These are phyloP conservation scores for Hylodesmum podocarpum DNA, from an alignment of 306 rosid genomes.

Conservation along the genomic window DNA sequence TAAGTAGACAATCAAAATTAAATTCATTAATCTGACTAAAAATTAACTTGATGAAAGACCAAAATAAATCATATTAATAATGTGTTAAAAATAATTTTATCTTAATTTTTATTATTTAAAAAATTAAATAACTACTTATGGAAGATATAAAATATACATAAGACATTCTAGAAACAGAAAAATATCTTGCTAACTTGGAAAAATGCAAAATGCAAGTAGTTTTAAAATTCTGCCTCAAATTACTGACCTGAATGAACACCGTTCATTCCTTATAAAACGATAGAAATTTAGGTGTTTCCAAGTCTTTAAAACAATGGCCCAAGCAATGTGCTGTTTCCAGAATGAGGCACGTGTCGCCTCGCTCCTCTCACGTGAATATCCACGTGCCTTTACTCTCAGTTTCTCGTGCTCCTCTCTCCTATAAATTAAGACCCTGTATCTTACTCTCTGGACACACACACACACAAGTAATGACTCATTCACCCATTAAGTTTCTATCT, in stretches of 20 bases:
- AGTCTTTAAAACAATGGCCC: background rate
- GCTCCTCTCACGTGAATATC: constrained; percentile 46
- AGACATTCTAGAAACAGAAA: too few relatives aligned
- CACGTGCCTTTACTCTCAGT: constrained; percentile 36
- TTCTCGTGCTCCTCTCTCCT: constrained; percentile 34
- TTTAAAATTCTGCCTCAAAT: too few relatives aligned
- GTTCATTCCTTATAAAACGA: background rate
- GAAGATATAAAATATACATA: too few relatives aligned
- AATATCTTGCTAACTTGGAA: too few relatives aligned
- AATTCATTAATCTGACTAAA: too few relatives aligned
- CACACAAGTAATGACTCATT: constrained; percentile 18
- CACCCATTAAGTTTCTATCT: background rate
- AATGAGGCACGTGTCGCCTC: constrained; percentile 48
- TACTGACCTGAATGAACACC: background rate
- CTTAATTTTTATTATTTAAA: too few relatives aligned
- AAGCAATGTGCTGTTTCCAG: constrained; percentile 8
- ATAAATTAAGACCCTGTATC: constrained; percentile 62
- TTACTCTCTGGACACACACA: constrained; percentile 40
- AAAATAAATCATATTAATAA: too few relatives aligned
- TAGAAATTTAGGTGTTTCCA: background rate
- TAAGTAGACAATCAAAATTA: too few relatives aligned
- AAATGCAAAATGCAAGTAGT: too few relatives aligned
- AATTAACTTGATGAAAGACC: too few relatives aligned
- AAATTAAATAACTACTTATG: too few relatives aligned
- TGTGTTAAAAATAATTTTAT: too few relatives aligned